Evolutionary conservation across 805 yeast genomes (phyloP).

Genomic region (Suhomyces sp.): DNA sequence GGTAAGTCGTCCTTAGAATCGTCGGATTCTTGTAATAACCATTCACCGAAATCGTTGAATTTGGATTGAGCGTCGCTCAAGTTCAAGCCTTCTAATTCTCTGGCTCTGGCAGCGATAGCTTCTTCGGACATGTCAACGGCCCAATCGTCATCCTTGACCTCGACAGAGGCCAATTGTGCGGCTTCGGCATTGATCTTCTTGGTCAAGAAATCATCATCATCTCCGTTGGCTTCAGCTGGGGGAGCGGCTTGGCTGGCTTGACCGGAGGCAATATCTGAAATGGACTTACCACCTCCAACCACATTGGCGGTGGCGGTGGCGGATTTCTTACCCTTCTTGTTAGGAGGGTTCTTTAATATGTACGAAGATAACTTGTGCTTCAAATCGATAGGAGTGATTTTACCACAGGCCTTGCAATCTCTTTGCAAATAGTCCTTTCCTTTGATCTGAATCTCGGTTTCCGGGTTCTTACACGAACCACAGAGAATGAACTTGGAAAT

Average conservation of each 20-base stretch:
- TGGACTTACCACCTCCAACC: constrained; percentile 83
- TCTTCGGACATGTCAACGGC: constrained; percentile 96
- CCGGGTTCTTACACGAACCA: constrained; percentile 95
- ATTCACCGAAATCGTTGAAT: constrained; percentile 82
- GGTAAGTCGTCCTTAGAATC: constrained; percentile 64
- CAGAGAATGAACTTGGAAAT: constrained; percentile 90
- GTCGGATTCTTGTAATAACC: constrained; percentile 61
- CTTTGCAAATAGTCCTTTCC: constrained; percentile 73
- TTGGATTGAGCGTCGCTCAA: constrained; percentile 48
- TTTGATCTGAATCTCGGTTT: constrained; percentile 83
- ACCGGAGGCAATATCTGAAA: constrained; percentile 70
- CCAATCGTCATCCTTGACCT: constrained; percentile 91
- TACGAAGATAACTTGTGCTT: constrained; percentile 84
- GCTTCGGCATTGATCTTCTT: constrained; percentile 84
- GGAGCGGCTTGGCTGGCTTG: constrained; percentile 29
- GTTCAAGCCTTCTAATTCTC: constrained; percentile 71
- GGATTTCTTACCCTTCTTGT: constrained; percentile 59
- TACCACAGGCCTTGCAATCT: constrained; percentile 99
- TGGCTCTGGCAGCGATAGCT: constrained; percentile 89
- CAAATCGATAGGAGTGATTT: constrained; percentile 77
- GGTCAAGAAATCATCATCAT: constrained; percentile 73
- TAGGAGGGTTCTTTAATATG: constrained; percentile 87
- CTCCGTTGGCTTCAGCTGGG: constrained; percentile 40
- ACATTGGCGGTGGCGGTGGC: constrained; percentile 87
- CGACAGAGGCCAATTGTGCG: constrained; percentile 57